Evolutionary conservation across 163 green algal genomes (phyloP), one percentile per base, ranked within the genome.

Genomic region (Scenedesmus sp.): DNA sequence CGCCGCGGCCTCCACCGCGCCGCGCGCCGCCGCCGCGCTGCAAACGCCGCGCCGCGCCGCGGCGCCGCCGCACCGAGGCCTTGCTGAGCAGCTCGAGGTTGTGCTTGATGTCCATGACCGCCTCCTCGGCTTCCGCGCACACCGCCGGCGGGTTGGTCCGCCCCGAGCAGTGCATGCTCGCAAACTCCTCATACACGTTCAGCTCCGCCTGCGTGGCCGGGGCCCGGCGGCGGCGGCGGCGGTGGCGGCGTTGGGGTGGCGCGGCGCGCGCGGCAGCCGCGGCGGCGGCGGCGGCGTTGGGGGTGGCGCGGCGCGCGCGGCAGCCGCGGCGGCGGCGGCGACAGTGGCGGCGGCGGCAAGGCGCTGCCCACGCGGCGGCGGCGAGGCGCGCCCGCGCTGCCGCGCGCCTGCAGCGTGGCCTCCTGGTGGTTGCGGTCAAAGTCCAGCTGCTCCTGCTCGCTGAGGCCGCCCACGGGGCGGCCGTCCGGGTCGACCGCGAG

Each of bases 181-280:
- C 83, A 83, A 87, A 90, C 70, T 85, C 63, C 64, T 90, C 81
- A 17, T 85, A 78, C 36, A 88, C 60, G 33, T 92, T 87, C 57
- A 90, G 63, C 81, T 92, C 85, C 20, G 83, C 78, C 72, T 88
- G 82, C 42, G 82, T 9, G 13, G 26, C 10, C 2, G 34, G n/a
- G 54, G 54, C 34, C 34, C 7, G 20, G 24, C 54, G n/a, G n/a
- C n/a, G n/a, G n/a, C n/a, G n/a, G n/a, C n/a, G n/a, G n/a, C n/a
- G n/a, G n/a, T n/a, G n/a, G n/a, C n/a, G n/a, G n/a, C n/a, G n/a
- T n/a, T n/a, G n/a, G n/a, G n/a, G n/a, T n/a, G n/a, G n/a, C n/a
- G n/a, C n/a, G n/a, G n/a, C n/a, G n/a, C n/a, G n/a, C n/a, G n/a
- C n/a, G n/a, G n/a, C n/a, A n/a, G n/a, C n/a, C n/a, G n/a, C n/a